Evolutionary conservation across 768 basidiomycete species (phyloP).

Genomic region (Trametopsis cervina): DNA sequence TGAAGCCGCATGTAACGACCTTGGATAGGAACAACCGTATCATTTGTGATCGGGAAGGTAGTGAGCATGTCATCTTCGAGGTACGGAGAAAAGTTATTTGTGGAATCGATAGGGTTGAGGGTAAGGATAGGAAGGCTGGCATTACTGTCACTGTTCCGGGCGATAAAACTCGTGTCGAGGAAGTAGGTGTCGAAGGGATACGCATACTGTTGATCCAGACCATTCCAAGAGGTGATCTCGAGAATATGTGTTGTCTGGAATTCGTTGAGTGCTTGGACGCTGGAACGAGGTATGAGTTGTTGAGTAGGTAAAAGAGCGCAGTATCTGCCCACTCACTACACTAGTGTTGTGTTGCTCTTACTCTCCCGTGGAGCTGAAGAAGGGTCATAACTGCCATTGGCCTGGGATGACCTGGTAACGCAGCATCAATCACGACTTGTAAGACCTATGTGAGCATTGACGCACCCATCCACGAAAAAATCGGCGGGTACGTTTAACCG

Average conservation of each 20-base stretch:
- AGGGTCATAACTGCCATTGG: slow-evolving; percentile 13
- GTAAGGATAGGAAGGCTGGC: slow-evolving; percentile 10
- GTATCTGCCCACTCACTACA: neutral
- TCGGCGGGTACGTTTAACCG: slow-evolving; percentile 8
- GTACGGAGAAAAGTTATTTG: slow-evolving; percentile 10
- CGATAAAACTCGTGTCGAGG: slow-evolving; percentile 12
- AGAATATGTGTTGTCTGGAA: slow-evolving; percentile 14
- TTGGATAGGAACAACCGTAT: no score
- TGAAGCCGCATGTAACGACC: no score
- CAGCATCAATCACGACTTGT: neutral
- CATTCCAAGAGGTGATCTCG: slow-evolving; percentile 12
- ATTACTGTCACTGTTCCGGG: slow-evolving; percentile 8
- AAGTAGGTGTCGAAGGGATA: slow-evolving; percentile 17
- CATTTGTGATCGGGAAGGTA: no score
- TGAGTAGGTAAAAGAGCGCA: neutral
- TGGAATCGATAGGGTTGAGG: slow-evolving; percentile 11
- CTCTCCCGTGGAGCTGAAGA: slow-evolving; percentile 1
- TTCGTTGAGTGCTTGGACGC: slow-evolving; percentile 12
- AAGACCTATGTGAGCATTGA: neutral
- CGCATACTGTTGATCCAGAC: slow-evolving; percentile 14
- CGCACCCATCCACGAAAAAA: slow-evolving; percentile 16
- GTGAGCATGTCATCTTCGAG: slow-evolving; percentile 1
- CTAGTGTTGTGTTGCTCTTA: neutral
- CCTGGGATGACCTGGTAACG: neutral
- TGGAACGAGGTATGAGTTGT: neutral